Conservation (phyloP, 176 grass and related monocot species). For the Avena eriantha region DNA sequence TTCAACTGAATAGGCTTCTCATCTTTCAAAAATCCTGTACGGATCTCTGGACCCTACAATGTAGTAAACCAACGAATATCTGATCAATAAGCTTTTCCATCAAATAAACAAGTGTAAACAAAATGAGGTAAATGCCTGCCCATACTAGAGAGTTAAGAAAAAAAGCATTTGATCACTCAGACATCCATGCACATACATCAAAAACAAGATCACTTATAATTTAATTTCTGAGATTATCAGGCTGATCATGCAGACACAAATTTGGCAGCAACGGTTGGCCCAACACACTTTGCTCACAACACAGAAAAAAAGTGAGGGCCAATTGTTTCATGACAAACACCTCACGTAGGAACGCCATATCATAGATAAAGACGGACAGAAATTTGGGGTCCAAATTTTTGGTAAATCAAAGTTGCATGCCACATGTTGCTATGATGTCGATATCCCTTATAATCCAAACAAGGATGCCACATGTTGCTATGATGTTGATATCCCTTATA, state of each 20-base stretch:
- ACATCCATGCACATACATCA: background rate
- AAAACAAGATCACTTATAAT: background rate
- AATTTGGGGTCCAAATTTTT: background rate
- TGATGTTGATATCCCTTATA: background rate
- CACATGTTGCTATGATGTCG: background rate
- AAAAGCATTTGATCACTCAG: background rate
- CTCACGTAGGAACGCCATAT: background rate
- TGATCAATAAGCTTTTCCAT: conserved; percentile 14
- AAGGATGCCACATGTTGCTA: background rate
- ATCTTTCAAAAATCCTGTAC: conserved; percentile 88
- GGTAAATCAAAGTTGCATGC: background rate
- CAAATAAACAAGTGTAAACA: background rate
- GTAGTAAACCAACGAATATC: conserved; percentile 6
- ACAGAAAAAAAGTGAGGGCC: background rate
- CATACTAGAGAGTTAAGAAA: background rate
- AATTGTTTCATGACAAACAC: background rate
- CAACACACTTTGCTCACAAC: conserved; percentile 11
- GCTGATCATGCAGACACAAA: conserved; percentile 12
- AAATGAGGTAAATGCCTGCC: conserved; percentile 12
- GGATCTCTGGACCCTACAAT: conserved; percentile 80
- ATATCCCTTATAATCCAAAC: background rate
- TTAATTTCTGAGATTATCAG: conserved; percentile 2
- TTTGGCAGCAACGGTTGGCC: background rate
- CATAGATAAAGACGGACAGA: background rate
- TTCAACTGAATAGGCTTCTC: conserved; percentile 71